Base-by-base conservation (phyloP, 2,329 filamentous ascomycete species). In the Fusarium sp. region DNA sequence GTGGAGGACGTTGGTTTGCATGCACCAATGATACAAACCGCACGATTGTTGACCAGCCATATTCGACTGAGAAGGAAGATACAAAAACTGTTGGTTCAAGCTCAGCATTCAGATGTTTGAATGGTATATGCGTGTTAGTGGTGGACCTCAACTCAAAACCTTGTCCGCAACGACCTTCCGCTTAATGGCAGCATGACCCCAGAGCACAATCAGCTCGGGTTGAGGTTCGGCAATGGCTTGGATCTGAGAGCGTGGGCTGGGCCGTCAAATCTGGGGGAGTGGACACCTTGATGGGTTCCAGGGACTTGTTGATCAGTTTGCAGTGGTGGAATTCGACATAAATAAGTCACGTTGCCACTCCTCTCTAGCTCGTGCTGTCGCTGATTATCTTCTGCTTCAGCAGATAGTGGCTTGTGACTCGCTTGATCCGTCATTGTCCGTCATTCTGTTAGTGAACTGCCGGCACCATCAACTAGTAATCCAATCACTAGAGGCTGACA, bases 231-330 rank as follows among this genome's bases (percentile, higher is more conserved):
- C 41, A 38, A 43, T 35, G 38, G 47, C 54, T 61, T 53, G 43
- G 13, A 48, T 55, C 28, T 48, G 32, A 22, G 43, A 59, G 26
- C 36, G 28, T 66, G 45, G 43, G 54, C 31, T 44, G 52, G 48
- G 61, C 46, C 35, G 50, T 57, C 58, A 62, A 66, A 64, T 56
- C 59, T 61, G 42, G 43, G 64, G 57, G 49, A 57, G 50, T 52
- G 51, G 50, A 54, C 53, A 70, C 68, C 68, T 68, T 70, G 68
- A 70, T 71, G 68, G 68, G 43, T 13, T 31, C 50, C 58, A 51
- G 44, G 34, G 26, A 54, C 12, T 54, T 57, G 58, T 44, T 51
- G 53, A 67, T 56, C 61, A 46, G 47, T 44, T 40, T 46, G 13
- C 10, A 38, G 32, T 15, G 46, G 42, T 41, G 28, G 24, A 39